A percentile compares a stretch with the other conserved stretches of the same genome.
These are phyloP conservation scores for Sugiyamaella floridensis DNA, from an alignment of 805 yeast genomes.

Conservation along the genomic window DNA sequence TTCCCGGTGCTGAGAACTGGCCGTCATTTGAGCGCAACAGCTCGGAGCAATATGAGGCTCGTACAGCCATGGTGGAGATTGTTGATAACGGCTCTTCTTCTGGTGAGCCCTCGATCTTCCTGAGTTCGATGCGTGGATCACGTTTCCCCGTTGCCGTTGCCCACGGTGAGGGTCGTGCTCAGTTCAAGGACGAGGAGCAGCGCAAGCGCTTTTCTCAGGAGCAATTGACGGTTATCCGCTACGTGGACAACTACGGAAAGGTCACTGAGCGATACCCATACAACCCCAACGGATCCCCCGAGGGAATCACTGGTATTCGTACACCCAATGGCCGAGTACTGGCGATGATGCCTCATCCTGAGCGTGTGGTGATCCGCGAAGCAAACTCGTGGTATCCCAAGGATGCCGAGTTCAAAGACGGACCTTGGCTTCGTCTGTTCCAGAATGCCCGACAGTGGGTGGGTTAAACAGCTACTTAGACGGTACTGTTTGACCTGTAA, in stretches of 20 bases:
- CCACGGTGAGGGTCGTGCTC: slow-evolving; percentile 96
- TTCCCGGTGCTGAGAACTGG: slow-evolving; percentile 95
- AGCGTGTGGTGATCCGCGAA: slow-evolving; percentile 82
- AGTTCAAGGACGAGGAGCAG: slow-evolving; percentile 45
- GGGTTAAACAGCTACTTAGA: slow-evolving; percentile 11
- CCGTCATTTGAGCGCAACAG: slow-evolving; percentile 87
- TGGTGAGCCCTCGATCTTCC: slow-evolving; percentile 51
- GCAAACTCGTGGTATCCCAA: slow-evolving; percentile 87
- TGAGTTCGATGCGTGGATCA: slow-evolving; percentile 89
- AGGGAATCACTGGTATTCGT: slow-evolving; percentile 86
- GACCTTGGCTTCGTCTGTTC: slow-evolving; percentile 94
- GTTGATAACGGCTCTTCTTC: slow-evolving; percentile 44
- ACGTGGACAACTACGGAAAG: slow-evolving; percentile 85
- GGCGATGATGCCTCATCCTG: slow-evolving; percentile 99
- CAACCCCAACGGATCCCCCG: slow-evolving; percentile 95
- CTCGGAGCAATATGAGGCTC: slow-evolving; percentile 94
- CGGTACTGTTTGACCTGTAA: too few species aligned
- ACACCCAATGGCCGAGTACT: slow-evolving; percentile 90
- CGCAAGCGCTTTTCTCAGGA: slow-evolving; percentile 42
- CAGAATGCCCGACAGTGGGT: slow-evolving; percentile 94
- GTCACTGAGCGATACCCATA: slow-evolving; percentile 78
- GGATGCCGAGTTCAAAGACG: slow-evolving; percentile 66
- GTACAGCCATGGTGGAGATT: slow-evolving; percentile 84
- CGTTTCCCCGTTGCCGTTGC: slow-evolving; percentile 95
- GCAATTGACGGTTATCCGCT: slow-evolving; percentile 59